Base-by-base conservation (phyloP, 768 basidiomycete genomes). In the Pleurotus cornucopiae region DNA sequence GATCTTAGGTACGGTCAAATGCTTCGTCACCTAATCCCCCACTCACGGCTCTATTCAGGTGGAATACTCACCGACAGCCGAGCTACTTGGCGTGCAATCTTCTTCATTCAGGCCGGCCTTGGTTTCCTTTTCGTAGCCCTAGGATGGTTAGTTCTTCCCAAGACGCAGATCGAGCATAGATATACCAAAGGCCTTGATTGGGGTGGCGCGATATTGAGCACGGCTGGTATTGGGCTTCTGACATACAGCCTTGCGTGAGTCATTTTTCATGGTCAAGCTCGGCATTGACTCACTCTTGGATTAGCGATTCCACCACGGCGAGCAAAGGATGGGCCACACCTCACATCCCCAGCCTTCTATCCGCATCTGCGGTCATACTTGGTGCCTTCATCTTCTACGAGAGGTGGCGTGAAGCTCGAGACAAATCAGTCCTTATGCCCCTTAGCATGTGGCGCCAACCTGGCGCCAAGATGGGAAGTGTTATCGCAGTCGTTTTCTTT, bases 111-210 rank as follows among this genome's bases (percentile, higher is more conserved):
- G 58, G 62, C 68, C 3, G 71, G 66, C 1, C 66, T 72, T 12
- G 66, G 60, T n/a, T 46, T 59, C 12, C 39, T 68, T 0, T 66
- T 72, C 47, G 64, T 65, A 20, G 57, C 61, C 13, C 54, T 68
- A 6, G 70, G 69, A 4, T 61, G 54, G 59, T 18, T 61, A 48
- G 45, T 63, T 64, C 34, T 67, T 58, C 40, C 45, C 58, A 58
- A 62, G 4, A 54, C 55, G 18, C 49, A 59, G 11, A 59, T 64
- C n/a, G 56, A 56, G 12, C 49, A 43, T n/a, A 58, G 64, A 37
- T 71, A 71, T 54, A 64, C 51, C 23, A 71, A 69, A 55, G 71
- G 71, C 6, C 49, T 72, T 16, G 71, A 72, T 59, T 71, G 68
- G 70, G 65, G 69, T 25, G 71, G 71, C 20, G 69, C 69, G 2